A percentile compares a stretch with the other conserved stretches of the same genome.
Conservation (phyloP, 2,329 filamentous ascomycete genomes). For the Hymenoscyphus fructigenus region DNA sequence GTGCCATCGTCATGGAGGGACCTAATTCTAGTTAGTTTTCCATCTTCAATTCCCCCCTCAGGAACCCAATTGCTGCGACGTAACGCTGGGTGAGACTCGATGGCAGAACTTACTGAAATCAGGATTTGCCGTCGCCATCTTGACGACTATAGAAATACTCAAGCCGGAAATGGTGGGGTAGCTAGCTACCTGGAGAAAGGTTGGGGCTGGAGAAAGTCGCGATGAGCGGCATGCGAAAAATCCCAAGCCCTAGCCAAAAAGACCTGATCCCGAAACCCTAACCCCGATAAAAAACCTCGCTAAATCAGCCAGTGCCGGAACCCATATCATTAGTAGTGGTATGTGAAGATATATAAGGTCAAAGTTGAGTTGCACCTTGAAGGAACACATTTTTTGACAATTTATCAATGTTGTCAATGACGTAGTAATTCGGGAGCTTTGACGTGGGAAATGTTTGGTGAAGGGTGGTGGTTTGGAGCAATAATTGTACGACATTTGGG, state of each 20-base stretch:
- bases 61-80: background rate
- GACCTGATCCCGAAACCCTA: slow-evolving; percentile 3
- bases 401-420: background rate
- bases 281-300: background rate
- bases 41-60: background rate
- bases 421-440: background rate
- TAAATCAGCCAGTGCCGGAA: background rate
- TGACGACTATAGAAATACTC: background rate
- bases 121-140: background rate
- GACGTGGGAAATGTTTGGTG: background rate
- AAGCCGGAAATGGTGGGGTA: background rate
- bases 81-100: background rate
- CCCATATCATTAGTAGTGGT: background rate
- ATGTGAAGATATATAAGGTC: background rate
- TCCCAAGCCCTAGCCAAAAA: background rate
- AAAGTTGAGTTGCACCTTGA: background rate
- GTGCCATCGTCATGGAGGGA: background rate
- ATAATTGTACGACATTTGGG: background rate
- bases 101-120: background rate
- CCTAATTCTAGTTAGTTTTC: background rate
- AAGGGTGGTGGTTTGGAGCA: background rate
- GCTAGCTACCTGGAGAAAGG: background rate
- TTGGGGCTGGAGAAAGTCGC: background rate
- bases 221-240: background rate
- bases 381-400: slow-evolving; percentile 1